A percentile compares a stretch with the other conserved stretches of the same genome.
Evolutionary conservation across 768 basidiomycete genomes (phyloP).

Genomic region (Hypholoma fasciculare): DNA sequence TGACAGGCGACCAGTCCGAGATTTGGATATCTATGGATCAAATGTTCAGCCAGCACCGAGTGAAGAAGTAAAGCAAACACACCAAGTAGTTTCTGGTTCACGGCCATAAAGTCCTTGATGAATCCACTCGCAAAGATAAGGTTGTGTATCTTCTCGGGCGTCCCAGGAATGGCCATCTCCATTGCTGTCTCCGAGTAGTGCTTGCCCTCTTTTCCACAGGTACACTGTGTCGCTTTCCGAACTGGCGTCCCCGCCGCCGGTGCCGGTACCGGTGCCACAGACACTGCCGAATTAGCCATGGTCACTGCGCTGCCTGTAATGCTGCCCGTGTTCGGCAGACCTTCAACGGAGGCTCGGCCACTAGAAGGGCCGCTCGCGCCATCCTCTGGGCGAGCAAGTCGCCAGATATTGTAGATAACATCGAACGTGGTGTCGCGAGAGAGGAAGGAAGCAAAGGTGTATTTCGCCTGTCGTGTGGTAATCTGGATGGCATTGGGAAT

Average conservation of each 20-base stretch:
- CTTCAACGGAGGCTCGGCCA: slow-evolving; percentile 36
- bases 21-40: slow-evolving; percentile 82
- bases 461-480: slow-evolving; percentile 79
- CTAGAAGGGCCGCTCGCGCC: slow-evolving; percentile 35
- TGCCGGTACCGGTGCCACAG: slow-evolving; percentile 1
- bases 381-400: slow-evolving; percentile 78
- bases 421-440: slow-evolving; percentile 95
- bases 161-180: slow-evolving; percentile 80
- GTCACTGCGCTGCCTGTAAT: slow-evolving; percentile 15
- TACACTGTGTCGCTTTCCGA: slow-evolving; percentile 68
- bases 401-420: slow-evolving; percentile 95
- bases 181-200: slow-evolving; percentile 77
- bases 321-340: slow-evolving; percentile 17
- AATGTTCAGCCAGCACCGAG: not conserved
- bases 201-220: slow-evolving; percentile 65
- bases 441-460: slow-evolving; percentile 96
- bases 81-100: slow-evolving; percentile 90
- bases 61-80: slow-evolving; percentile 26
- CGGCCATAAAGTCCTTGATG: slow-evolving; percentile 89
- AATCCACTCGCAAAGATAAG: slow-evolving; percentile 96
- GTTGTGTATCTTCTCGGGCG: slow-evolving; percentile 94
- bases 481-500: slow-evolving; percentile 96
- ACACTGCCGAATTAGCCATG: slow-evolving; percentile 15
- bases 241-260: slow-evolving; percentile 13
- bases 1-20: slow-evolving; percentile 86